Conservation (phyloP, 2,329 filamentous ascomycete genomes). For the Aspergillus cejpii region DNA sequence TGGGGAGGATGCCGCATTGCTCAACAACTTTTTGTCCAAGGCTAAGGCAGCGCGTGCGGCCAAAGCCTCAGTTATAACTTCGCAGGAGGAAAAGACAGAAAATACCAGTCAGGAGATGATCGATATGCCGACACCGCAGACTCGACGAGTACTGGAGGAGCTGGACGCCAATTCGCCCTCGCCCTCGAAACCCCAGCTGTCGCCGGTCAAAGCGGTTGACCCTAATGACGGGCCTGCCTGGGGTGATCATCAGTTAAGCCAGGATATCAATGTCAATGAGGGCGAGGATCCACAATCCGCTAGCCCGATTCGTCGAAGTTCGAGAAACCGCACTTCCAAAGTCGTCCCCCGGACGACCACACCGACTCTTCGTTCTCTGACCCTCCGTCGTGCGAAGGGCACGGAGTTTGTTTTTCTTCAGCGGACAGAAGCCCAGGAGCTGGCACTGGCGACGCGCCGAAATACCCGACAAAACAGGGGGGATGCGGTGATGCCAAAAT, state of each 20-base stretch:
- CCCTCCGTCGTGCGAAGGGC: constrained; percentile 41
- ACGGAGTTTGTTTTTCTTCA: constrained; percentile 43
- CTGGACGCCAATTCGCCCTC: constrained; percentile 38
- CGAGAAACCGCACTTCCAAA: constrained; percentile 25
- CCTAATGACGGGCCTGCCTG: constrained; percentile 15
- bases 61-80: constrained; percentile 23
- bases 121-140: constrained; percentile 26
- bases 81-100: constrained; percentile 17
- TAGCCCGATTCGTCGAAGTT: constrained; percentile 35
- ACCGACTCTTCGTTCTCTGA: constrained; percentile 33
- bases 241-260: constrained; percentile 6
- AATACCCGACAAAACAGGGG: constrained; percentile 42
- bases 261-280: constrained; percentile 9
- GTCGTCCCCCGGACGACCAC: constrained; percentile 17
- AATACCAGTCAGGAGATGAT: constrained; percentile 8
- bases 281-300: constrained; percentile 14
- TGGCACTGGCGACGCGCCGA: constrained; percentile 37
- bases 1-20: constrained; percentile 36
- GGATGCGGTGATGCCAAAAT: constrained; percentile 30
- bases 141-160: constrained; percentile 32
- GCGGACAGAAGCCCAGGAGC: constrained; percentile 37
- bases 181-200: constrained; percentile 26
- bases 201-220: constrained; percentile 24
- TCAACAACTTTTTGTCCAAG: constrained; percentile 38
- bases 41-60: constrained; percentile 38